phyloP scores from a whole-genome alignment of 768 basidiomycete species.

The Hortiboletus campestris region DNA sequence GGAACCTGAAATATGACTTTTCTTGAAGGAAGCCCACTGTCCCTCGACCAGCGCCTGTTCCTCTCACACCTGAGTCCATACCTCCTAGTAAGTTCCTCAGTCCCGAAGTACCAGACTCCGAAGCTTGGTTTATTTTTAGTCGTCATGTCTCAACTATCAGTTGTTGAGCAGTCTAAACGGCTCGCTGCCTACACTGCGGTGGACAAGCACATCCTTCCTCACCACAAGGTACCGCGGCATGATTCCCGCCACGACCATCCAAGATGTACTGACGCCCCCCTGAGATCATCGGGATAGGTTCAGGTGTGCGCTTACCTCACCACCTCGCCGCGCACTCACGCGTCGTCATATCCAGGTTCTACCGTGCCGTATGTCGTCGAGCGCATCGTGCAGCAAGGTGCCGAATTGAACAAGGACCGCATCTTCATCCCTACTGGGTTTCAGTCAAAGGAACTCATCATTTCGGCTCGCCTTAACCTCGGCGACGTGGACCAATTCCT shows the following conservation, averaged over 20 bases:
- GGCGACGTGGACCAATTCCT: slow-evolving; percentile 91
- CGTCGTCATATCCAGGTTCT: slow-evolving; percentile 51
- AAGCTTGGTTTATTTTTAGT: slow-evolving; percentile 1
- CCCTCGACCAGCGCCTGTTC: slow-evolving; percentile 11
- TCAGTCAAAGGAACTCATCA: slow-evolving; percentile 94
- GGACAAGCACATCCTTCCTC: slow-evolving; percentile 77
- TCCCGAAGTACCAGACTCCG: not conserved
- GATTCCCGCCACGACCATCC: not conserved
- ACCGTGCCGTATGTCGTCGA: slow-evolving; percentile 98
- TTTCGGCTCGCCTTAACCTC: slow-evolving; percentile 68
- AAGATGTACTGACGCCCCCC: not conserved
- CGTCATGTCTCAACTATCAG: slow-evolving; percentile 31
- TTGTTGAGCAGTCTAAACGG: slow-evolving; percentile 80
- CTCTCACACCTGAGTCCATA: not conserved
- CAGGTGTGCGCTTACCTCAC: slow-evolving; percentile 44
- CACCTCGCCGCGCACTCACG: not conserved
- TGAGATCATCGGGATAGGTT: slow-evolving; percentile 86
- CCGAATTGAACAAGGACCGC: slow-evolving; percentile 69
- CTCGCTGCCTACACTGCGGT: slow-evolving; percentile 95
- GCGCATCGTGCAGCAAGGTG: slow-evolving; percentile 82
- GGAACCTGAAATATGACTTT: not conserved
- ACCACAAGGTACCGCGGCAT: slow-evolving; percentile 69
- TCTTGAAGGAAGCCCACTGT: slow-evolving; percentile 10
- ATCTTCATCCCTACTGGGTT: slow-evolving; percentile 95
- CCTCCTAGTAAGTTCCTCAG: slow-evolving; percentile 6